phyloP scores from a whole-genome alignment of 148 eudicot genomes.

The Rhododendron ferrugineum region DNA sequence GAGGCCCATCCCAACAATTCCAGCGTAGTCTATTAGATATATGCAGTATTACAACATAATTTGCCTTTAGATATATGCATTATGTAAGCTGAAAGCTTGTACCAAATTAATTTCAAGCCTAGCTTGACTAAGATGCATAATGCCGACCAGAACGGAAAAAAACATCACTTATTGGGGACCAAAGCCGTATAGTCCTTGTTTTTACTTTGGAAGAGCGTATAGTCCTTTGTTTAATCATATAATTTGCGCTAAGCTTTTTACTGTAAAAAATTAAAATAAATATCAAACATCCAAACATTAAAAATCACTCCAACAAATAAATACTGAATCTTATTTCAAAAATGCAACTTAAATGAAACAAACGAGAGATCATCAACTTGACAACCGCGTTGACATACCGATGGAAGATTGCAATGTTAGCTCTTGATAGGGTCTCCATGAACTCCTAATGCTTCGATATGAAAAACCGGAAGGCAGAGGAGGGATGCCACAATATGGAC shows the following conservation, averaged over 20 bases:
- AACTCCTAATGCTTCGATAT: not conserved
- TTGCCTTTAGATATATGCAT: not conserved
- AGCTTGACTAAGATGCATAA: not conserved
- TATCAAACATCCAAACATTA: not conserved
- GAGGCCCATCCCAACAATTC: not conserved
- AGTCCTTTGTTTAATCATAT: not conserved
- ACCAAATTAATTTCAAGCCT: not conserved
- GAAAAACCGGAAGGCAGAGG: not conserved
- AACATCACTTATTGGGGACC: not conserved
- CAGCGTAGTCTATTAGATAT: not conserved
- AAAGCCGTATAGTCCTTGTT: not conserved
- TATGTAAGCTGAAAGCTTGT: not conserved
- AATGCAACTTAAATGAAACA: not conserved
- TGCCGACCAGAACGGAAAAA: not conserved
- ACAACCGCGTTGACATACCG: not conserved
- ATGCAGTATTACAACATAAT: too few species aligned
- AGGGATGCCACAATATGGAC: not conserved
- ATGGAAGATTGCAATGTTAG: not conserved
- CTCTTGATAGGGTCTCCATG: not conserved
- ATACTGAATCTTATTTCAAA: not conserved
- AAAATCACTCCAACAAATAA: not conserved
- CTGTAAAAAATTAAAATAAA: not conserved
- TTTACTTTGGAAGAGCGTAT: not conserved
- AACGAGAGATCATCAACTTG: not conserved
- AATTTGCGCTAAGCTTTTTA: not conserved